These are phyloP conservation scores for Inonotus hispidus DNA, from an alignment of 1,284 basidiomycete species.

Conservation along the genomic window DNA sequence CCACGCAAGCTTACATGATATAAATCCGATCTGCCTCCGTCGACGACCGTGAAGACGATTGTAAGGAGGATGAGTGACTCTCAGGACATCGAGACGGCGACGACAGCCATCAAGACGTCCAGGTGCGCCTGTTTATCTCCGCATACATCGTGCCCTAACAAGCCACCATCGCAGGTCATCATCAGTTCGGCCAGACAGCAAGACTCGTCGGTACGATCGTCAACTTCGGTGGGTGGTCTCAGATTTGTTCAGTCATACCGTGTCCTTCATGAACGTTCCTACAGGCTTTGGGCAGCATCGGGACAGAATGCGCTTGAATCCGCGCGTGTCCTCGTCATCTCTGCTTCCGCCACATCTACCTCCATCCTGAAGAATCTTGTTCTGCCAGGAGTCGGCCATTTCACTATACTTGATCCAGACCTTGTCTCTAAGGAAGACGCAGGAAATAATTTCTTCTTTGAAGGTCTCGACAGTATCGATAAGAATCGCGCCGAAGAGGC, in stretches of 20 bases:
- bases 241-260: not conserved
- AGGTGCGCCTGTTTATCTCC: not conserved
- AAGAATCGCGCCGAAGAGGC: slow-evolving; percentile 78
- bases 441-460: slow-evolving; percentile 95
- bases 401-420: slow-evolving; percentile 77
- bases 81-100: slow-evolving; percentile 47
- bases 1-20: not conserved
- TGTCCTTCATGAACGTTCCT: not conserved
- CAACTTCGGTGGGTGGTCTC: slow-evolving; percentile 67
- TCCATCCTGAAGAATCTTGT: slow-evolving; percentile 94
- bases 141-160: no score
- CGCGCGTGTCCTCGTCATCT: slow-evolving; percentile 77
- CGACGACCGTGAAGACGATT: not conserved
- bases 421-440: slow-evolving; percentile 70
- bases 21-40: not conserved
- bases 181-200: slow-evolving; percentile 65
- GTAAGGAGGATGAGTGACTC: slow-evolving; percentile 29
- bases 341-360: slow-evolving; percentile 75
- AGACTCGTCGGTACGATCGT: slow-evolving; percentile 86
- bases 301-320: slow-evolving; percentile 91
- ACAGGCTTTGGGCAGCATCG: slow-evolving; percentile 89
- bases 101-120: slow-evolving; percentile 38
- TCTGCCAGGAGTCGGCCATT: slow-evolving; percentile 88
- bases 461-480: slow-evolving; percentile 70
- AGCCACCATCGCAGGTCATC: slow-evolving; percentile 19